Conservation (phyloP, 306 rosid genomes). For the Vigna unguiculata region DNA sequence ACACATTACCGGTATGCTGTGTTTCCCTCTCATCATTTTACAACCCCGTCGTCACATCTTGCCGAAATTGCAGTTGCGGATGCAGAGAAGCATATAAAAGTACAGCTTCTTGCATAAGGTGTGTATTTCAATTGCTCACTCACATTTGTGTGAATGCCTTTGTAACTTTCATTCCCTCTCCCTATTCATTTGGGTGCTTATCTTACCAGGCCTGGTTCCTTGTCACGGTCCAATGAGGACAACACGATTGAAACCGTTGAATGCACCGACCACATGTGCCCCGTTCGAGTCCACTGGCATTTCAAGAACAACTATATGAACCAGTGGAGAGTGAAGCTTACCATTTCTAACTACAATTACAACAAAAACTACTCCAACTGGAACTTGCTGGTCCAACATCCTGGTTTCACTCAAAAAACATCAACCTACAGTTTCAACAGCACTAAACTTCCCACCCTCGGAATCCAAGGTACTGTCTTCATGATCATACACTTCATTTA, state of each 20-base stretch:
- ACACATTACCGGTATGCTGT: constrained; percentile 66
- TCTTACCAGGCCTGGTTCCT: constrained; percentile 50
- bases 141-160: background rate
- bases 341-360: constrained; percentile 71
- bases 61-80: constrained; percentile 76
- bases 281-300: constrained; percentile 85
- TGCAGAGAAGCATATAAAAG: constrained; percentile 60
- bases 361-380: constrained; percentile 71
- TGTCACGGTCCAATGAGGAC: constrained; percentile 16
- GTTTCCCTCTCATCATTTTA: constrained; percentile 87
- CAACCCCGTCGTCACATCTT: constrained; percentile 66
- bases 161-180: background rate
- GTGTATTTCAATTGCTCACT: constrained; percentile 43
- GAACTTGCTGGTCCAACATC: constrained; percentile 82
- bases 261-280: constrained; percentile 88
- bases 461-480: constrained; percentile 63
- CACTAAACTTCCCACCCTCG: constrained; percentile 57
- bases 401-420: constrained; percentile 57
- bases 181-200: constrained; percentile 1
- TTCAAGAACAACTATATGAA: constrained; percentile 66
- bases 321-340: constrained; percentile 84
- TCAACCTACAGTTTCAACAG: constrained; percentile 72
- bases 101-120: constrained; percentile 61
- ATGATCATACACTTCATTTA: constrained; percentile 1
- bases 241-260: constrained; percentile 26